Base-by-base conservation (phyloP, 306 rosid species). In the Erythrophleum fordii region DNA sequence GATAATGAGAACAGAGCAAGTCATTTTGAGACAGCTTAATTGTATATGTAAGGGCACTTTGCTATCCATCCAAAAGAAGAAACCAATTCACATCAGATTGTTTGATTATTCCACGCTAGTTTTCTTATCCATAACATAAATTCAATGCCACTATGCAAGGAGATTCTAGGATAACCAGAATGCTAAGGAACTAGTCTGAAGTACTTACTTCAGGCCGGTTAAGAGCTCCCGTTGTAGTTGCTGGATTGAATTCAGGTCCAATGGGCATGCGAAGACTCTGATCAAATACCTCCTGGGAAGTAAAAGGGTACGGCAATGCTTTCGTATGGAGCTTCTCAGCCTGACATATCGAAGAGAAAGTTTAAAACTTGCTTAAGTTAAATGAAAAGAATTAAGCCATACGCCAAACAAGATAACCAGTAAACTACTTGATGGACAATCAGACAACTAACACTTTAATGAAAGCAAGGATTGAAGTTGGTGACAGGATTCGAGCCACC, bases 241-340 rank as follows among this genome's bases (percentile, higher is more conserved):
- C 89, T 1, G 99, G 99, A 87, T 93, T 95, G 81, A 81, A 91
- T 76, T 95, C 99, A n/a, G 99, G 98, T 81, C 97, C 99, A 16
- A 95, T 82, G 51, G 99, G 99, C 88, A 89, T 77, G 65, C 97
- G 96, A 70, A 90, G 87, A 83, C 92, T 93, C 87, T 90, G 96
- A 58, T 95, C 93, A 81, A 83, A 95, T 56, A 89, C 90, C 72
- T 90, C 97, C 73, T 85, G 88, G 73, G 94, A 91, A 29, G 98
- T 87, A 79, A 82, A 95, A 12, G 99, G 99, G 84, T 34, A 93
- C 53, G 99, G 98, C 75, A 95, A 69, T 8, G 86, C 51, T 78
- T 86, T 89, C 39, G 96, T 85, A 75, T 86, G 92, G 44, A 95
- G 97, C 80, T 93, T 95, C 86, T 95, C 96, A 62, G 98, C 92